A percentile compares a stretch with the other conserved stretches of the same genome.
These are phyloP conservation scores for Podaxis sp. DNA, from an alignment of 768 basidiomycete species.

Conservation along the genomic window DNA sequence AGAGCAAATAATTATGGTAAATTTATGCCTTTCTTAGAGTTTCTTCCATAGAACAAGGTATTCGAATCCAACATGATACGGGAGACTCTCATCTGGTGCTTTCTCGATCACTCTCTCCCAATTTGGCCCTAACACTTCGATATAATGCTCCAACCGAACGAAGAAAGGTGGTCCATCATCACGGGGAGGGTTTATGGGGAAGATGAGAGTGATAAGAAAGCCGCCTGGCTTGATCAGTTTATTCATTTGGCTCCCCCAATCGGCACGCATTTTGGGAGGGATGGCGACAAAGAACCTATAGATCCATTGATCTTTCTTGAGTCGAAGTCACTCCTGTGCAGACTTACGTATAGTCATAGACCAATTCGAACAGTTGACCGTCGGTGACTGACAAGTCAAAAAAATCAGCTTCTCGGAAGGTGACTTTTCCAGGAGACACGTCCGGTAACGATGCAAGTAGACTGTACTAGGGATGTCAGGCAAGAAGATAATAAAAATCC, in stretches of 20 bases:
- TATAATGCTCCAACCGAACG: conserved; percentile 56
- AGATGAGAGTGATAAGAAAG: conserved; percentile 59
- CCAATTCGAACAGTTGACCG: conserved; percentile 47
- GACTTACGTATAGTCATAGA: conserved; percentile 65
- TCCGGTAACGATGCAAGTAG: too few relatives aligned
- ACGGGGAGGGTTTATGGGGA: conserved; percentile 46
- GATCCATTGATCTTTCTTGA: too few relatives aligned
- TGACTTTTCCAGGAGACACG: conserved; percentile 27
- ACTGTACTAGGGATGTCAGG: too few relatives aligned
- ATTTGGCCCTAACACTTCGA: conserved; percentile 42
- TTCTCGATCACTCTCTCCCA: conserved; percentile 58
- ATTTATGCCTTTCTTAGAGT: neutral
- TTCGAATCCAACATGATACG: conserved; percentile 46
- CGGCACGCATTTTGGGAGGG: conserved; percentile 46
- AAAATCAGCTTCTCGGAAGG: conserved; percentile 50
- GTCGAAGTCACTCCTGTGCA: too few relatives aligned
- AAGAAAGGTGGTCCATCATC: conserved; percentile 63
- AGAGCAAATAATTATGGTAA: too few relatives aligned
- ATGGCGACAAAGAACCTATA: conserved; percentile 73
- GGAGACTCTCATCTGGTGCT: conserved; percentile 40
- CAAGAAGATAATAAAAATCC: neutral
- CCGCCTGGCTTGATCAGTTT: conserved; percentile 60
- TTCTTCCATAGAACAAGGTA: conserved; percentile 48
- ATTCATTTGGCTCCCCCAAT: conserved; percentile 60
- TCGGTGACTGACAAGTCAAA: conserved; percentile 39